Conservation (phyloP, 2,329 filamentous ascomycete species). For the Pestalotiopsis sp. region DNA sequence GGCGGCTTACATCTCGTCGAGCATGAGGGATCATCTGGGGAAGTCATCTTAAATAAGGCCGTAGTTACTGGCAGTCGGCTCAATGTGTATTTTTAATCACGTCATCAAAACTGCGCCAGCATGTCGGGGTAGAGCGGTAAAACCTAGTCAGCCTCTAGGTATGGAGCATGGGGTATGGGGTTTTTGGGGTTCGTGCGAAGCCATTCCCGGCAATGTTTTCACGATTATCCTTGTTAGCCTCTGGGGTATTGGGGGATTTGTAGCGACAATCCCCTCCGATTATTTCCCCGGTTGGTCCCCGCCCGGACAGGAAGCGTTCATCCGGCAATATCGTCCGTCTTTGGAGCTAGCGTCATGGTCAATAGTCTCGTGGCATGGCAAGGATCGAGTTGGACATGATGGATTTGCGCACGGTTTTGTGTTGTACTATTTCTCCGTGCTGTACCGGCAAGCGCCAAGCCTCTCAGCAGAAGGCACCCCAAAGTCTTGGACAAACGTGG, state of each 20-base stretch:
- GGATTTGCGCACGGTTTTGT: background rate
- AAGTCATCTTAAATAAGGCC: too few species aligned
- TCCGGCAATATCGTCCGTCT: background rate
- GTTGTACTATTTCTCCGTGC: background rate
- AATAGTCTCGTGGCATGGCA: background rate
- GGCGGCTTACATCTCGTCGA: background rate
- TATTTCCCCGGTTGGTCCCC: background rate
- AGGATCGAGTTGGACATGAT: background rate
- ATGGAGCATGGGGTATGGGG: background rate
- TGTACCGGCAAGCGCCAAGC: too few species aligned
- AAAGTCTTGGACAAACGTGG: too few species aligned
- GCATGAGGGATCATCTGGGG: background rate
- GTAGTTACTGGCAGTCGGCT: background rate
- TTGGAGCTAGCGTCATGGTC: background rate
- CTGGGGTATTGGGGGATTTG: background rate
- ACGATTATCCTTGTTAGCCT: background rate
- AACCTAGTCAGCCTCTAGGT: background rate
- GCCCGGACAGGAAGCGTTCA: background rate
- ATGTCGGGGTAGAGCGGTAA: background rate
- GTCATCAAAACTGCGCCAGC: background rate
- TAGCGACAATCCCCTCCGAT: background rate
- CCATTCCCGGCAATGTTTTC: background rate
- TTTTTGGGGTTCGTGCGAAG: background rate
- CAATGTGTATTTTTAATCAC: background rate
- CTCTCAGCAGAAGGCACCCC: too few species aligned